Evolutionary conservation across 768 basidiomycete species (phyloP).

Genomic region (Lenzites betulinus): DNA sequence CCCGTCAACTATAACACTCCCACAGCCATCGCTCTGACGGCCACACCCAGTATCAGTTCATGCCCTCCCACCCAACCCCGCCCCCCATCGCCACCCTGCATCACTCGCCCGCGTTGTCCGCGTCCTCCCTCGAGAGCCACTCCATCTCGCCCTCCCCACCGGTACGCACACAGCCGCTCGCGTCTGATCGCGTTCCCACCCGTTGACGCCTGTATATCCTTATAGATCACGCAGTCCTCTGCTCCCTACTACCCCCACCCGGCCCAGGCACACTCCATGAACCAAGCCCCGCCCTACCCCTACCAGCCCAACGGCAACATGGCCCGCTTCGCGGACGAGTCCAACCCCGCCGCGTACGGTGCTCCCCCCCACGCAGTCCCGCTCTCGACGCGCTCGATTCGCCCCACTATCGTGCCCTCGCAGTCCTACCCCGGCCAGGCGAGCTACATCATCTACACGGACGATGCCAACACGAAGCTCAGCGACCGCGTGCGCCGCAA

Average conservation of each 20-base stretch:
- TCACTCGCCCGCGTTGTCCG: conserved; percentile 62
- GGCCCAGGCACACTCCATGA: conserved; percentile 16
- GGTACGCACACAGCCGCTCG: conserved; percentile 39
- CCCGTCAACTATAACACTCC: conserved; percentile 21
- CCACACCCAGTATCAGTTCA: conserved; percentile 40
- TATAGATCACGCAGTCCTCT: conserved; percentile 29
- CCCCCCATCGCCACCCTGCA: conserved; percentile 53
- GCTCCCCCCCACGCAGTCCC: conserved; percentile 29
- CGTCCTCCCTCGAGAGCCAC: conserved; percentile 61
- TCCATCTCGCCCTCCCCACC: conserved; percentile 55
- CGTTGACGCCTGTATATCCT: conserved; percentile 38
- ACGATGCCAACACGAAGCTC: conserved; percentile 80
- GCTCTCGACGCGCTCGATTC: conserved; percentile 26
- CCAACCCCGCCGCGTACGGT: conserved; percentile 21
- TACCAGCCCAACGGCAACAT: conserved; percentile 22
- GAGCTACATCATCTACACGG: conserved; percentile 55
- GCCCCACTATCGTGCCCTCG: conserved; percentile 27
- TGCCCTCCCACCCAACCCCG: conserved; percentile 42
- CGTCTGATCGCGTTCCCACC: conserved; percentile 40
- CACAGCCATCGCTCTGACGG: conserved; percentile 40
- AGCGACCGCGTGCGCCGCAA: conserved; percentile 73
- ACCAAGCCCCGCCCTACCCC: conserved; percentile 20
- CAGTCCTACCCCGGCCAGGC: conserved; percentile 43
- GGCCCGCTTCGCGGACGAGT: conserved; percentile 16
- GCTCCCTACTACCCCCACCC: conserved; percentile 25